Conservation (phyloP, 495 filamentous ascomycete genomes). For the Hypoxylon cercidicola region DNA sequence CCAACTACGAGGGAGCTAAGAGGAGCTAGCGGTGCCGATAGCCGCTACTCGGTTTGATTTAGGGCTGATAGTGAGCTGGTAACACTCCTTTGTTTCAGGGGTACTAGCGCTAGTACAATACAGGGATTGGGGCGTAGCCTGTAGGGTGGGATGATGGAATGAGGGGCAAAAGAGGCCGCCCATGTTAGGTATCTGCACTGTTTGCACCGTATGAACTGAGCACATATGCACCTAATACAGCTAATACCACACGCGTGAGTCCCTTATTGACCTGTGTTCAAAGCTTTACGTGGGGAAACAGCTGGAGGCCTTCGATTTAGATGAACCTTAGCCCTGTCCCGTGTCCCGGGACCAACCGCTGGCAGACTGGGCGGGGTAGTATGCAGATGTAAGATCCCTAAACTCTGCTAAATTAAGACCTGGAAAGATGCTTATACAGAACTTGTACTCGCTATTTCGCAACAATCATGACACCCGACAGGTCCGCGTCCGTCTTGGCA, state of each 20-base stretch:
- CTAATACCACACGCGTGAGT: no score
- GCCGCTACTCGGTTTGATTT: constrained; percentile 15
- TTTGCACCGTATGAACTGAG: no score
- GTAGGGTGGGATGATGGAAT: constrained; percentile 7
- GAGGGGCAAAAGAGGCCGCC: constrained; percentile 25
- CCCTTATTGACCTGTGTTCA: no score
- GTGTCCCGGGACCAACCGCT: constrained; percentile 1
- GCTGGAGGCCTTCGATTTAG: neutral
- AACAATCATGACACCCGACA: neutral
- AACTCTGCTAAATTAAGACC: no score
- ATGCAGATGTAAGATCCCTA: no score
- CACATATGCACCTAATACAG: no score
- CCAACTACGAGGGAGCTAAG: constrained; percentile 3
- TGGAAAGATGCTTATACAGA: neutral
- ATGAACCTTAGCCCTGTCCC: neutral
- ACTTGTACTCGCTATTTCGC: neutral
- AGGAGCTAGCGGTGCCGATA: constrained; percentile 2
- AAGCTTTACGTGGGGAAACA: neutral
- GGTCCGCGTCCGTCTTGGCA: neutral
- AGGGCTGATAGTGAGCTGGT: constrained; percentile 25
- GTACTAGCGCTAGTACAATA: no score
- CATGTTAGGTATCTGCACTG: no score
- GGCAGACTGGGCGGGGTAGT: no score
- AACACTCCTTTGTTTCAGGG: no score
- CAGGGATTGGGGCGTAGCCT: neutral